A percentile compares a stretch with the other conserved stretches of the same genome.
Evolutionary conservation across 345 rosid species (phyloP).

Genomic region (Eucalyptus curtisii): DNA sequence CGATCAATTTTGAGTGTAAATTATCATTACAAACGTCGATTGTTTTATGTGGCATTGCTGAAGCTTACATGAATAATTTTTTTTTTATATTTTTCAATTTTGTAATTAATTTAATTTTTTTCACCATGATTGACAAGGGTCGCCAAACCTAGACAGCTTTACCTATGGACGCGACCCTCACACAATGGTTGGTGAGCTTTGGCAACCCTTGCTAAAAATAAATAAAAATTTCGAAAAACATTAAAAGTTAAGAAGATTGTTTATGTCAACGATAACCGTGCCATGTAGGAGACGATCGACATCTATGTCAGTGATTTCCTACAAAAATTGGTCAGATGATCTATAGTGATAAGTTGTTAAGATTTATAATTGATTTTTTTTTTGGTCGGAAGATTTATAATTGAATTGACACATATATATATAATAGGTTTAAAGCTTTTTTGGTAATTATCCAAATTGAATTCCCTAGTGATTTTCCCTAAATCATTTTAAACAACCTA

Average conservation of each 20-base stretch:
- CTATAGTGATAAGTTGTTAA: fast-evolving
- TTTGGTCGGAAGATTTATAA: too few relatives aligned
- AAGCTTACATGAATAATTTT: fast-evolving
- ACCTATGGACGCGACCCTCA: fast-evolving
- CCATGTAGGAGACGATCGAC: fast-evolving
- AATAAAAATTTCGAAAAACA: fast-evolving
- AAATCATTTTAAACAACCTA: neutral
- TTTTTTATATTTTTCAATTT: too few relatives aligned
- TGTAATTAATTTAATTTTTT: too few relatives aligned
- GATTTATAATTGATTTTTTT: too few relatives aligned
- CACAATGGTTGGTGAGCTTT: too few relatives aligned
- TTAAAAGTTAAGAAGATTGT: too few relatives aligned
- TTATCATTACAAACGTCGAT: fast-evolving
- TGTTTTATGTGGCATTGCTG: too few relatives aligned
- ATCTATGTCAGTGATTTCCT: fast-evolving
- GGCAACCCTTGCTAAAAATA: neutral
- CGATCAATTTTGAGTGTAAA: too few relatives aligned
- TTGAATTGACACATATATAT: neutral
- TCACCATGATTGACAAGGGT: too few relatives aligned
- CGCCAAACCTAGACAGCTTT: too few relatives aligned
- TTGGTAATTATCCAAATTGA: neutral
- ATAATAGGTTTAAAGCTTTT: too few relatives aligned
- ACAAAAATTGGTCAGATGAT: neutral
- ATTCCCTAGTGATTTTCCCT: neutral
- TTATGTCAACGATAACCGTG: fast-evolving